These are phyloP conservation scores for Trichoderma aggressivum DNA, from an alignment of 2,329 filamentous ascomycete species.

Conservation along the genomic window DNA sequence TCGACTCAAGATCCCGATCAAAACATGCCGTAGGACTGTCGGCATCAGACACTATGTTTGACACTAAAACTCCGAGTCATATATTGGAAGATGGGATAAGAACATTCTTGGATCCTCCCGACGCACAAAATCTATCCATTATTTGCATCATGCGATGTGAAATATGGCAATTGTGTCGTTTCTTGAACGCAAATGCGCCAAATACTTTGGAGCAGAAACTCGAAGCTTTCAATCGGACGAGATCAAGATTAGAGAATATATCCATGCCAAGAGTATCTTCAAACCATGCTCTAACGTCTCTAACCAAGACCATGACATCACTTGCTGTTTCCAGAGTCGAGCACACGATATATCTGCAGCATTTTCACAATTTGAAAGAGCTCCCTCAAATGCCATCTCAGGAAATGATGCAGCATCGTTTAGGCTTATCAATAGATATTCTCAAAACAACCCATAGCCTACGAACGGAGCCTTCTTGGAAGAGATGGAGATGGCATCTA, in stretches of 20 bases:
- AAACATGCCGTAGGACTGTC: neutral
- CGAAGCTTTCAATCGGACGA: neutral
- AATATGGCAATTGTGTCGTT: neutral
- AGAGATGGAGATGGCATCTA: conserved; percentile 31
- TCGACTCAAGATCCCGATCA: neutral
- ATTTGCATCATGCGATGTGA: neutral
- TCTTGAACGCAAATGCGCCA: neutral
- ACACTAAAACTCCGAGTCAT: neutral
- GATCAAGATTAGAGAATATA: neutral
- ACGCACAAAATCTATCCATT: neutral
- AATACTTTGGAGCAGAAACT: neutral
- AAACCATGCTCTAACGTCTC: neutral
- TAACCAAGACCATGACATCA: neutral
- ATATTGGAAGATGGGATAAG: neutral
- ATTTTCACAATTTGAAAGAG: neutral
- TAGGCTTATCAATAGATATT: neutral
- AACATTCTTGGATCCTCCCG: neutral
- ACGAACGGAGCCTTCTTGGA: neutral
- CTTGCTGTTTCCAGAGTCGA: neutral
- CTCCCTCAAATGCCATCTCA: neutral
- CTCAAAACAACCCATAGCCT: neutral
- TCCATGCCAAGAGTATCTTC: neutral
- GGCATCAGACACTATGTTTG: neutral
- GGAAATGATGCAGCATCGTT: neutral
- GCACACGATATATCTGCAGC: neutral